Base-by-base conservation (phyloP, 495 filamentous ascomycete genomes). In the Penicillium canariense region DNA sequence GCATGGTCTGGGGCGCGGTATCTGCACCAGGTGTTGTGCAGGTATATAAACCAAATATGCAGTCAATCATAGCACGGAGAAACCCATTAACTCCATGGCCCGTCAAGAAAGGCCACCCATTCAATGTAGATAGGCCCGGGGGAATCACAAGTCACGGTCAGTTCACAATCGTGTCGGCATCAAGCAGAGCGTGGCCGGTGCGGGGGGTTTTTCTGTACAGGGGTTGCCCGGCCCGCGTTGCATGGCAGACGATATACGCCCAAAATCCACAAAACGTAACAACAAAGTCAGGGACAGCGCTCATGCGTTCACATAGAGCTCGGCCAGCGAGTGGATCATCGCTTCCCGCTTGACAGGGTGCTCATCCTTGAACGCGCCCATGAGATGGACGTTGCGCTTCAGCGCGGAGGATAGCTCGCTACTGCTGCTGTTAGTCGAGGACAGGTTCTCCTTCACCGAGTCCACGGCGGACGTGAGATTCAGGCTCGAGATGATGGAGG, bases 131-230 rank as follows among this genome's bases (percentile, higher is more conserved):
- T 39, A 39, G 36, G 22, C 38, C 40, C 43, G 43, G 53, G 53
- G 53, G 46, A 51, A 52, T 52, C 60, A 39, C 28, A 50, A 59
- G 46, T 57, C 55, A 57, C 27, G 34, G 48, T 45, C 47, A 55
- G 54, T 59, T 38, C 50, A 58, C 53, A 52, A 56, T 64, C 58
- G 52, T 62, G 51, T 62, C 55, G 48, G 52, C 59, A 48, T 65
- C 59, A 60, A 31, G 31, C 36, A 46, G 26, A 46, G 43, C 43
- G 43, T 46, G 25, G 43, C 25, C 25, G 43, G 23, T 42, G 20
- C 38, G 46, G 14, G 53, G 27, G 43, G 17, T 28, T 22, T 48
- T 36, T 26, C 39, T 44, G 31, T 22, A 36, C 46, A 28, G 42
- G 20, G 27, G 25, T 12, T 39, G 43, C 43, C 43, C 43, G 15